These are phyloP conservation scores for Vanderwaltozyma yarrowii DNA, from an alignment of 805 yeast species.

Conservation along the genomic window DNA sequence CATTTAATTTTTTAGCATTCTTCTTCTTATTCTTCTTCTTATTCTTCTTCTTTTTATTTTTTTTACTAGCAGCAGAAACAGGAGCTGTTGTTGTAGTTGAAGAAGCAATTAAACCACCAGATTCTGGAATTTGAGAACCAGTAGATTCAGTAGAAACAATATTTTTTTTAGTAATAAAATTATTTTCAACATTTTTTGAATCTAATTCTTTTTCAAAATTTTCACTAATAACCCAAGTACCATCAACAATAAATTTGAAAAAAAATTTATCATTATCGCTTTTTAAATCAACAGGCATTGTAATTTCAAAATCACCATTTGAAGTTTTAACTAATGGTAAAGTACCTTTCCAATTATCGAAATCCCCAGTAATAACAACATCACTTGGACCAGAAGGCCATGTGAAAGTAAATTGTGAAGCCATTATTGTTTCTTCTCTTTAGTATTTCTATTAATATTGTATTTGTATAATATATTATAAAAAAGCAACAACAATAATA, in stretches of 20 bases:
- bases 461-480: no score
- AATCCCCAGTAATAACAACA: constrained; percentile 61
- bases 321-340: constrained; percentile 49
- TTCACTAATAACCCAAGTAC: constrained; percentile 44
- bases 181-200: constrained; percentile 35
- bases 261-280: constrained; percentile 29
- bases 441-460: no score
- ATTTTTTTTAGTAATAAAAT: constrained; percentile 20
- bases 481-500: no score
- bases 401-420: constrained; percentile 17
- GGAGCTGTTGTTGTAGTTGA: constrained; percentile 1
- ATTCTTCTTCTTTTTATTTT: constrained; percentile 9
- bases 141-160: constrained; percentile 22
- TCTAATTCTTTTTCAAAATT: constrained; percentile 31
- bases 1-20: constrained; percentile 2
- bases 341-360: constrained; percentile 57
- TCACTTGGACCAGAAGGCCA: constrained; percentile 44
- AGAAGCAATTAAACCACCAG: constrained; percentile 34
- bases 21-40: constrained; percentile 6
- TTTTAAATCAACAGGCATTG: constrained; percentile 42
- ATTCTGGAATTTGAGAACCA: constrained; percentile 35
- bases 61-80: constrained; percentile 6
- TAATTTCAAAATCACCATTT: constrained; percentile 50
- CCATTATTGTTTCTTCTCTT: background rate
- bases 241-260: constrained; percentile 60